Conservation (phyloP, 768 basidiomycete genomes). For the Naganishia kalamii region DNA sequence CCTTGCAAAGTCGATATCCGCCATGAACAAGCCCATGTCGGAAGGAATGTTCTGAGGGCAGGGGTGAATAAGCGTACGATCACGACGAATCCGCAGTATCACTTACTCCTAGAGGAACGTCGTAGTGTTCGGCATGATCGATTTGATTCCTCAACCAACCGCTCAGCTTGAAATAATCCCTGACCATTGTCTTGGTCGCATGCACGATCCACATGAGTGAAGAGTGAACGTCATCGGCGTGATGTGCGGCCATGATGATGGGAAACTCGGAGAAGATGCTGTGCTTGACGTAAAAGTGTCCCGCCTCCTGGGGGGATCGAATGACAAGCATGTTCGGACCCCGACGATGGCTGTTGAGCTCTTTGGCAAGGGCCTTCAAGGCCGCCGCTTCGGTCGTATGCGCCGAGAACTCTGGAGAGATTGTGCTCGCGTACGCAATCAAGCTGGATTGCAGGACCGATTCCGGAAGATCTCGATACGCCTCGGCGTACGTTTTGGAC, state of each 20-base stretch:
- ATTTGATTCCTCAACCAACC: conserved; percentile 72
- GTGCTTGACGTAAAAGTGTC: conserved; percentile 69
- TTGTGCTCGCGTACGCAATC: conserved; percentile 58
- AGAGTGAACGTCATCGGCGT: conserved; percentile 56
- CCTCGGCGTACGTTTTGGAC: conserved; percentile 64
- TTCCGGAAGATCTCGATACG: conserved; percentile 53
- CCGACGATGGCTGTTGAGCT: conserved; percentile 67
- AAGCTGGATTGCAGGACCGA: conserved; percentile 47
- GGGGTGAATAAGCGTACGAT: background rate
- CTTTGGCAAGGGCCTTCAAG: conserved; percentile 77
- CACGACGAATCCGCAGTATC: background rate
- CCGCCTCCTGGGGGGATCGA: conserved; percentile 75
- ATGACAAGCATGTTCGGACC: conserved; percentile 61
- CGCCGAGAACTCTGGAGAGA: conserved; percentile 28
- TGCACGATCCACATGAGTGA: conserved; percentile 82
- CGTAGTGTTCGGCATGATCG: conserved; percentile 79
- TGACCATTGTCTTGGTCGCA: conserved; percentile 74
- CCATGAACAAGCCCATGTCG: conserved; percentile 77
- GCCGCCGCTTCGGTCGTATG: conserved; percentile 62
- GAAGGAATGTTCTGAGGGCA: conserved; percentile 66
- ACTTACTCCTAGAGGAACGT: conserved; percentile 70
- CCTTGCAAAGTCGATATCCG: conserved; percentile 86
- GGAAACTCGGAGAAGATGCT: conserved; percentile 75
- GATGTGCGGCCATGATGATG: conserved; percentile 67
- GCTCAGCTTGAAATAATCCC: conserved; percentile 70